Evolutionary conservation across 2,329 filamentous ascomycete genomes (phyloP), one percentile per base, ranked within the genome.

Genomic region (Huntiella moniliformis): DNA sequence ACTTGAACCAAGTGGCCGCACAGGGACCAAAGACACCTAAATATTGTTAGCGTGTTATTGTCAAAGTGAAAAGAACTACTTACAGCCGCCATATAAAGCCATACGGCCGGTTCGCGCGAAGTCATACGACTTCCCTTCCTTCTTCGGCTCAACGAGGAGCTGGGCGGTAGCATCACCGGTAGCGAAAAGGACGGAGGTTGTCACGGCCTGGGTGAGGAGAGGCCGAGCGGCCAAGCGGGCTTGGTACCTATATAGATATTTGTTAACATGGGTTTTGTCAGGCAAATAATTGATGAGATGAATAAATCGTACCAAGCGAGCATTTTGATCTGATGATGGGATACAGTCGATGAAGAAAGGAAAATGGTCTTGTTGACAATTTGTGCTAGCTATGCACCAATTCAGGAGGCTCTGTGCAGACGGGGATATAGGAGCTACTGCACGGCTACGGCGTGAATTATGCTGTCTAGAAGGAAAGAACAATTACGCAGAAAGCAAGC

Each of bases 131-230:
- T 49, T 46, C 53, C 82, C 80, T 54, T 79, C 64, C 13, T 86
- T 87, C 56, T 72, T 78, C 61, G 77, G 79, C 65, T 96, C 88
- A 50, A 98, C 82, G 33, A 76, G 69, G 64, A 96, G 88, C 64
- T 98, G 91, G 34, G 91, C 85, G 53, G 92, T 78, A 50, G 81
- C 70, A 65, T 98, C 91, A 56, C 91, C 91, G 11, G 86, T 83
- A 49, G 82, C 87, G 60, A 96, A 98, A 52, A 98, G 78, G 50
- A 96, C 73, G 42, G 84, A 82, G 35, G 88, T 95, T 47, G 86
- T 93, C 55, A 94, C 66, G 59, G 80, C 83, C 68, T 94, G 85
- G 8, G 88, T 96, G 57, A 95, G 74, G 55, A 96, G 68, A 50
- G 88, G 88, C 58, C 82, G 75, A 56, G 77, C 73, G 55, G 81